Evolutionary conservation across 2,329 filamentous ascomycete species (phyloP), one percentile per base, ranked within the genome.

Genomic region (Aureobasidium lini): DNA sequence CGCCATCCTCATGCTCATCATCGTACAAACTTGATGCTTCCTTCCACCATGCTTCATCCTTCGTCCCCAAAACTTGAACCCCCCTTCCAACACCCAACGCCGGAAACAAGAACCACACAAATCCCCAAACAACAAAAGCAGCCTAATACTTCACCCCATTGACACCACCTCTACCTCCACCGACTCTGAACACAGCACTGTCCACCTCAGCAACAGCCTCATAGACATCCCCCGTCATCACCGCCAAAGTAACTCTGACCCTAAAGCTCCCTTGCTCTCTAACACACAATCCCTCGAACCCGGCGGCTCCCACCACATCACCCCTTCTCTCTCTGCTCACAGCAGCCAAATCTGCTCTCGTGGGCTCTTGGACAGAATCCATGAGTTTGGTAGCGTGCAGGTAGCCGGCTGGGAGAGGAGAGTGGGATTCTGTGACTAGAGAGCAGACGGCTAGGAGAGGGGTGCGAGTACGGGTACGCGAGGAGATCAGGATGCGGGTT

Each of bases 191-290:
- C 16, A 43, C 54, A 13, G 7, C 34, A 32, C 40, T 47, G 6
- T 57, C 54, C 11, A 57, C 54, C 32, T 57, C 42, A 7, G 42
- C 54, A 34, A 57, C 43, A n/a, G 42, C 32, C 34, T 57, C 54
- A 36, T 28, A 57, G 3, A 46, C 54, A 31, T 57, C 54, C 18
- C 54, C 54, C 11, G 23, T 15, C 43, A 57, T 40, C 32, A 29
- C 31, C n/a, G 43, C 54, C 11, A 57, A 15, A 1, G 54, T 57
- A n/a, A 57, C 32, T 1, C 54, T 32, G 2, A 57, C 43, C 2
- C 54, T 9, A 40, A 29, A 57, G 11, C 13, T 18, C 5, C 54
- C 54, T 8, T 32, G 13, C 23, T 56, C 15, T 11, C 42, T 47
- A 3, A 57, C 43, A 32, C 54, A 57, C 54, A 57, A 48, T 1